These are phyloP conservation scores for Crucihimalaya himalaica DNA, from an alignment of 345 rosid genomes.

Conservation along the genomic window DNA sequence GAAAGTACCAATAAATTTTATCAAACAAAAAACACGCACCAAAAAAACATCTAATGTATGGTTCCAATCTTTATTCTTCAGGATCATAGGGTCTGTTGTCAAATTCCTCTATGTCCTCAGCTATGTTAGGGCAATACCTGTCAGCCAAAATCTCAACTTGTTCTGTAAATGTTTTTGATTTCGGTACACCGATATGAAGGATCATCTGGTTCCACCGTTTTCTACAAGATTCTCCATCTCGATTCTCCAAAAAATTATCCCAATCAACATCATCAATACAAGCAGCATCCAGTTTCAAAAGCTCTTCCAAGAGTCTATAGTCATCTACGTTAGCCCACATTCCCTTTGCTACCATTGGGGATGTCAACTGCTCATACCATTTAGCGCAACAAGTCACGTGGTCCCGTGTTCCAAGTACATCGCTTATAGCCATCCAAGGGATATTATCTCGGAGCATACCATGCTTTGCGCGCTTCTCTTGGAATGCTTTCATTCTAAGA, in stretches of 20 bases:
- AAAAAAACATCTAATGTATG: not conserved
- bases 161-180: slow-evolving; percentile 55
- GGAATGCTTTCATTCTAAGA: slow-evolving; percentile 52
- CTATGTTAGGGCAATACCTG: slow-evolving; percentile 58
- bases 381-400: slow-evolving; percentile 50
- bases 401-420: slow-evolving; percentile 46
- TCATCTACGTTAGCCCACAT: slow-evolving; percentile 78
- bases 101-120: slow-evolving; percentile 62
- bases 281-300: slow-evolving; percentile 63
- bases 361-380: slow-evolving; percentile 65
- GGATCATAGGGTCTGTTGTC: slow-evolving; percentile 48
- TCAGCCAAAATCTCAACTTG: slow-evolving; percentile 64
- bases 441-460: slow-evolving; percentile 78
- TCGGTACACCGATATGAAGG: slow-evolving; percentile 48
- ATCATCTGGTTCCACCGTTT: slow-evolving; percentile 77
- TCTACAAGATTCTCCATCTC: slow-evolving; percentile 64
- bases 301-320: slow-evolving; percentile 57
- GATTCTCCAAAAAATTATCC: slow-evolving; percentile 64
- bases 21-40: not conserved
- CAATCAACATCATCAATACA: slow-evolving; percentile 83
- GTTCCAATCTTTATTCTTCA: slow-evolving; percentile 22
- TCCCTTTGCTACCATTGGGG: slow-evolving; percentile 68
- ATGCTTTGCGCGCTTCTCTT: slow-evolving; percentile 57
- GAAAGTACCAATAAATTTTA: not conserved
- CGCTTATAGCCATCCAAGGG: slow-evolving; percentile 71